phyloP scores from a whole-genome alignment of 345 rosid genomes.

The Eucalyptus sp. region DNA sequence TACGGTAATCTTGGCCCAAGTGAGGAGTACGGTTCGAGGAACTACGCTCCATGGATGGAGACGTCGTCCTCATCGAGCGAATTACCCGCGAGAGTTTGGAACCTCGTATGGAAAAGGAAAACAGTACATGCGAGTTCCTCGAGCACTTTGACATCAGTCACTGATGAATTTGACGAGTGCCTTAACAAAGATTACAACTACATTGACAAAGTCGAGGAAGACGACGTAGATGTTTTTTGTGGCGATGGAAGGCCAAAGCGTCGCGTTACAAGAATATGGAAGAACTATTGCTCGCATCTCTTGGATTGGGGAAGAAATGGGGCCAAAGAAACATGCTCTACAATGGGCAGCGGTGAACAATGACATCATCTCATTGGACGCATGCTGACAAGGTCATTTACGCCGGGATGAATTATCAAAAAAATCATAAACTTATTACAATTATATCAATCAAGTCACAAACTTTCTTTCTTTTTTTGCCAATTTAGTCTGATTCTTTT shows the following conservation, averaged over 20 bases:
- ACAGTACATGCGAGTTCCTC: too few species aligned
- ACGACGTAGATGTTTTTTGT: too few species aligned
- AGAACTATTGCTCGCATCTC: not conserved
- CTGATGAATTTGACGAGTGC: too few species aligned
- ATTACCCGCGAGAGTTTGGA: not conserved
- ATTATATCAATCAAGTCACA: too few species aligned
- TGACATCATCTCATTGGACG: not conserved
- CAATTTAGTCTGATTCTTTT: accelerated
- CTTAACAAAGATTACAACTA: too few species aligned
- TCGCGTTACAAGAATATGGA: too few species aligned
- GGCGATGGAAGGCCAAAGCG: too few species aligned
- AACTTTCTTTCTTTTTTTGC: accelerated
- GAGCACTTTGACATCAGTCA: too few species aligned
- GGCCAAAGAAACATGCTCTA: not conserved
- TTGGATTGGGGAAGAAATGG: not conserved
- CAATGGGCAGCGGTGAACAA: not conserved
- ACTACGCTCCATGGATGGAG: not conserved
- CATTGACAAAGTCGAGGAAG: too few species aligned
- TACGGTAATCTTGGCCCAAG: not conserved
- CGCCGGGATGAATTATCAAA: too few species aligned
- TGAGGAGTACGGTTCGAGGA: not conserved
- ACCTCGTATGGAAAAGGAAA: too few species aligned
- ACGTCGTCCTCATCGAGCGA: not conserved
- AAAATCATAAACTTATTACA: accelerated
- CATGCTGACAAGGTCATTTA: not conserved